Evolutionary conservation across 2,329 filamentous ascomycete genomes (phyloP), one percentile per base, ranked within the genome.

Genomic region (Verticillium longisporum): DNA sequence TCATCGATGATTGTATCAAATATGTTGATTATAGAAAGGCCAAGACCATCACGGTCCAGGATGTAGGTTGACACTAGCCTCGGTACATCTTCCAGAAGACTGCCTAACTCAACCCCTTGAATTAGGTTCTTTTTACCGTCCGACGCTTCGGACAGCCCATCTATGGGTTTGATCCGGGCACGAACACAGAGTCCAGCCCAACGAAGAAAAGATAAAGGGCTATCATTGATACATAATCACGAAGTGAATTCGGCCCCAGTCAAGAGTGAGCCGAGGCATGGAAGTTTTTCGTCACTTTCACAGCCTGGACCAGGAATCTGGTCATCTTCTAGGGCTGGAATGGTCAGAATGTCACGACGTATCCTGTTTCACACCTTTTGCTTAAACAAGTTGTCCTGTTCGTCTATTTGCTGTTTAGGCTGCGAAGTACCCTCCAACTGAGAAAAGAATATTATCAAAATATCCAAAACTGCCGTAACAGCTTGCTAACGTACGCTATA

Each of bases 31-130:
- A 88, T 57, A 70, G 80, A 0, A 72, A 76, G 0, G 74, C 81
- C 0, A 89, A 89, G 72, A 91, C 88, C 0, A 78, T 90, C 0
- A 88, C 85, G 0, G 77, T 85, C 0, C 72, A 77, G 0, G 88
- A 91, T 65, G 88, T 88, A 68, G 70, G 80, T 74, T 13, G n/a
- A 26, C 4, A 26, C 26, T 4, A 26, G 26, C 26, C 26, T 26
- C 26, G 26, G 2, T 26, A 4, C 26, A 26, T 26, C 26, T 26
- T 9, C 21, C 60, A 57, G 38, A 54, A 26, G 15, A n/a, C 14
- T 53, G 18, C 21, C 62, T 67, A 31, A 65, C 50, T 53, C 9
- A 15, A 18, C 7, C 26, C 26, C 26, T 2, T 26, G 26, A 4
- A 7, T 31, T 37, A 88, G 86, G 83, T 88, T 0, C 71, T 88